Base-by-base conservation (phyloP, 805 yeast genomes). In the Schwanniomyces yamadae region DNA sequence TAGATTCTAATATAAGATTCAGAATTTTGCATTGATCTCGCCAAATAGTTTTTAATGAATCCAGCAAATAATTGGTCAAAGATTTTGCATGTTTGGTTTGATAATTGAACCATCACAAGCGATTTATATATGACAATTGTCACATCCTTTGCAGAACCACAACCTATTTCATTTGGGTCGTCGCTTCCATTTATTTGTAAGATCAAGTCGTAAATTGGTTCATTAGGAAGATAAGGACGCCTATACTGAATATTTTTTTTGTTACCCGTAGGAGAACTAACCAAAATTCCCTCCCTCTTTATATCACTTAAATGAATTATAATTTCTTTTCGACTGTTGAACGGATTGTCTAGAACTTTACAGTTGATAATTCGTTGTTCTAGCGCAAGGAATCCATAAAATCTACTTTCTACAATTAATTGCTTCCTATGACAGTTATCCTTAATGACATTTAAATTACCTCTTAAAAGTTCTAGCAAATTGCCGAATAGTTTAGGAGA, bases 321-420 rank as follows among this genome's bases (percentile, higher is more conserved):
- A 8, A 89, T 83, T 45, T 84, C 93, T 44, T 78, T 78, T 1
- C 48, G 42, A 2, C 53, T 47, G 0, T 68, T 52, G 43, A 76
- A 67, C 1, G 86, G 83, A 47, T 84, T 82, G 31, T 56, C 55
- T 1, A 61, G 40, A 11, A 83, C 66, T 18, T 55, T 56, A 47
- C 72, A 75, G 32, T 73, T 71, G n/a, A 84, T 57, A 17, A 89
- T 54, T 41, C 71, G 60, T 60, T 88, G 95, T 54, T 84, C 95
- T 25, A 89, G 63, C 23, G 80, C 88, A 31, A 77, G 63, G 47
- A 89, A 82, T 30, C 91, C 68, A 56, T 86, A 89, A 59, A 84
- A 89, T 30, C 75, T 69, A 45, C 95, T 84, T 52, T 89, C 97
- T 34, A 68, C 67, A 6, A 82, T 56, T 39, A 89, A 62, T 11